phyloP scores from a whole-genome alignment of 441 rosid species.

The Pelargonium fulgidum region DNA sequence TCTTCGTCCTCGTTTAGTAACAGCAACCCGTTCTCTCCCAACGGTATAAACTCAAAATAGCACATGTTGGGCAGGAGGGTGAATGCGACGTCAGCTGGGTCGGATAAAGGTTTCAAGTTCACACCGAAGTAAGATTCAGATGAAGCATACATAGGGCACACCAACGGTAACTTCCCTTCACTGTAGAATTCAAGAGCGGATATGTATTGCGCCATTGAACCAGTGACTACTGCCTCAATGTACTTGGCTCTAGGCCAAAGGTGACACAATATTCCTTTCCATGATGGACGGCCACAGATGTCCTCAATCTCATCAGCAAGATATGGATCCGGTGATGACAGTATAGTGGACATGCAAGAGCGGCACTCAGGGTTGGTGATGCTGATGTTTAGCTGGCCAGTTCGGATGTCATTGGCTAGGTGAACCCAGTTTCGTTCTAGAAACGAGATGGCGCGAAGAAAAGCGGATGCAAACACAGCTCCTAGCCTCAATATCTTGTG shows the following conservation, averaged over 20 bases:
- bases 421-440: constrained; percentile 67
- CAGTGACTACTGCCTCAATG: constrained; percentile 85
- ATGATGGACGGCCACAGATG: constrained; percentile 53
- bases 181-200: constrained; percentile 63
- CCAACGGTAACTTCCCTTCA: constrained; percentile 65
- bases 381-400: constrained; percentile 38
- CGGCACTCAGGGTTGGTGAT: constrained; percentile 64
- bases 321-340: constrained; percentile 43
- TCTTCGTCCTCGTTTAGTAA: constrained; percentile 45
- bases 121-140: constrained; percentile 89
- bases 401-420: constrained; percentile 58
- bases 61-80: constrained; percentile 89
- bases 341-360: constrained; percentile 39
- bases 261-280: constrained; percentile 72
- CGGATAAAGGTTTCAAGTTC: constrained; percentile 68
- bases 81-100: constrained; percentile 70
- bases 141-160: constrained; percentile 87
- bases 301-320: constrained; percentile 66
- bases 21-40: constrained; percentile 60
- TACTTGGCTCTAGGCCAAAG: constrained; percentile 86
- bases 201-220: constrained; percentile 88
- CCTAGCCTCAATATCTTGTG: constrained; percentile 68
- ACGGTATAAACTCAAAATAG: constrained; percentile 71
- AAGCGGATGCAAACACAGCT: constrained; percentile 79
- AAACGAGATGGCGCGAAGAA: constrained; percentile 71